Base-by-base conservation (phyloP, 2,329 filamentous ascomycete genomes). In the Stachybotrys chartarum region DNA sequence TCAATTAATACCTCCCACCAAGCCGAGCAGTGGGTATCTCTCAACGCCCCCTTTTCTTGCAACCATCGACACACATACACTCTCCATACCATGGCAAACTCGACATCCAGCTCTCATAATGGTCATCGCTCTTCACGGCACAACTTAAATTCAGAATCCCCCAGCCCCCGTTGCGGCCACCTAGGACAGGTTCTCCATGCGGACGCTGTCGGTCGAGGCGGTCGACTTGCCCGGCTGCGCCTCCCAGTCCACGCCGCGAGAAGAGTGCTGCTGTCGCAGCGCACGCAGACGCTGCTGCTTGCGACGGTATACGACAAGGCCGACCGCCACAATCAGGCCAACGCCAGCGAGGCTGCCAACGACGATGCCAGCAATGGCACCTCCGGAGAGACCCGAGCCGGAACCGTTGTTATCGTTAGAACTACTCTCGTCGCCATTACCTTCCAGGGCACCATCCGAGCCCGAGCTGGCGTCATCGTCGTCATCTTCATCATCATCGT, bases 341-440 rank as follows among this genome's bases (percentile, higher is more conserved):
- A 83, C 79, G 48, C 83, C 88, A 10, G 81, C 74, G 8, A 93
- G 69, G 3, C 84, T 79, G 35, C 89, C 90, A 57, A 92, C 76
- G 3, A 88, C 87, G 57, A 90, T 86, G 1, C 88, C 89, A 3
- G 88, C 89, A 64, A 92, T 90, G 18, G 83, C 80, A 47, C 87
- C 88, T 18, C 82, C 82, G 14, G 84, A 85, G 11, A 91, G 75
- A 3, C 66, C 67, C 53, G 61, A 59, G 5, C 58, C 61, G 56
- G 61, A 63, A 57, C 62, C 60, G 54, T 61, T 63, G 47, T 59
- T 62, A 24, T 64, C 60, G 32, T 64, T 61, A 18, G 31, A 30
- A 7, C 24, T 51, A 30, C 64, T 56, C 59, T 59, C 51, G 51
- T 58, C 44, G 46, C 52, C 30, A 30, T 57, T 39, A 52, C 55